Evolutionary conservation across 148 eudicot species (phyloP).

Genomic region (Rhododendron molle): DNA sequence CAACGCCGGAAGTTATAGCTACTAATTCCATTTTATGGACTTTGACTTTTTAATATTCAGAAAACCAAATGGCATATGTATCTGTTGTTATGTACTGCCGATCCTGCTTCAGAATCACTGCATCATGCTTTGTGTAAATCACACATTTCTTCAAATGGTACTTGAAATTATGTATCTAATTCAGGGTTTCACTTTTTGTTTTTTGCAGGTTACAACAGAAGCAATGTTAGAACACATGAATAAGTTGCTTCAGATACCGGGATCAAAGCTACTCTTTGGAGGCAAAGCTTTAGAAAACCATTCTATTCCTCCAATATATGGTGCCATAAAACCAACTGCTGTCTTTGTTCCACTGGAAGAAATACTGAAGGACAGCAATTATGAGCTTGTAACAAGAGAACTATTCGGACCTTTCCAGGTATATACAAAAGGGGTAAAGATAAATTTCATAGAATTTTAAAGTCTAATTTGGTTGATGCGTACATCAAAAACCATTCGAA

Average conservation of each 20-base stretch:
- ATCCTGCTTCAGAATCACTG: not conserved
- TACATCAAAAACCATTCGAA: constrained; percentile 44
- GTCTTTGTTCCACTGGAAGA: constrained; percentile 85
- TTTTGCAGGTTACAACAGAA: constrained; percentile 73
- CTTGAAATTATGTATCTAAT: not conserved
- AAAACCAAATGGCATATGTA: not conserved
- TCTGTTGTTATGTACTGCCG: not conserved
- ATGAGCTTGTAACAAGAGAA: constrained; percentile 45
- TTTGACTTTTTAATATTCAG: not conserved
- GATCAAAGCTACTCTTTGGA: constrained; percentile 81
- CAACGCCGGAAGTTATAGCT: not conserved
- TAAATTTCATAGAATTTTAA: constrained; percentile 30
- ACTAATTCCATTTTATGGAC: not conserved
- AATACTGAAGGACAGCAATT: constrained; percentile 71
- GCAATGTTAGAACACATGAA: constrained; percentile 75
- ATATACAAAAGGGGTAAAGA: constrained; percentile 44
- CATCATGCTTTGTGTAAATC: not conserved
- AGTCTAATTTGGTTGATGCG: constrained; percentile 8
- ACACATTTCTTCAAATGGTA: not conserved
- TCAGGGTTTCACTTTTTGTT: constrained; percentile 35
- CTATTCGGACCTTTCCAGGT: not conserved
- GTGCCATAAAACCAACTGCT: constrained; percentile 94
- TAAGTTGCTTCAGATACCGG: constrained; percentile 72
- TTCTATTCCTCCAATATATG: constrained; percentile 71
- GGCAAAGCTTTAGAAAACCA: constrained; percentile 85